Evolutionary conservation across 176 grass and related monocot genomes (phyloP), one percentile per base, ranked within the genome.

Genomic region (Oropetium thomaeum): DNA sequence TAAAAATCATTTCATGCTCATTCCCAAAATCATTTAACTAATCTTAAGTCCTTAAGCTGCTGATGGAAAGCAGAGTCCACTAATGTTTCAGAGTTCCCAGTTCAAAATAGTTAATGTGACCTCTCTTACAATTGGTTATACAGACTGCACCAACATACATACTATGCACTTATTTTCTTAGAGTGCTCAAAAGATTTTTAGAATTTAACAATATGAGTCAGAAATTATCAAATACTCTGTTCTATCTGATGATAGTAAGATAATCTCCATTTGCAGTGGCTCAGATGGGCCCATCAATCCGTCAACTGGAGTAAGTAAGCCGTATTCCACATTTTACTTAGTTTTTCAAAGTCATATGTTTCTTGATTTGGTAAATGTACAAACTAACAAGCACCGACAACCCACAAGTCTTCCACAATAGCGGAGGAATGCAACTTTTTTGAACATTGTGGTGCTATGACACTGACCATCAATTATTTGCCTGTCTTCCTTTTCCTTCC

Each of bases 31-130:
- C 45, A 48, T 20, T 20, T 17, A 19, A 16, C 45, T 2, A 44
- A 44, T 13, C 13, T 3, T 13, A 44, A 63, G 30, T 22, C 26
- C 54, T 34, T 27, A 8, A 75, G 35, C 26, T 68, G 51, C 68
- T 27, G 35, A 16, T 55, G 37, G 10, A 26, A 83, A 77, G 13
- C 34, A 55, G 6, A 53, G 47, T 71, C 2, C 23, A 60, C 32
- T n/a, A 73, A 39, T 22, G 6, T 3, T 63, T 55, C 69, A 72
- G 3, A 31, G 7, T 43, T 47, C 37, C 32, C 7, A 72, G 45
- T 37, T 72, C 49, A 42, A 42, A 25, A 12, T 33, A 58, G 81
- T n/a, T 20, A 63, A 62, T 51, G 19, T 83, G 49, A 52, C 53
- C 2, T 22, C 7, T 40, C 4, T 70, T 54, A 52, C 4, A 1